phyloP scores from a whole-genome alignment of 1,284 basidiomycete genomes.

The Phellopilus nigrolimitatus region DNA sequence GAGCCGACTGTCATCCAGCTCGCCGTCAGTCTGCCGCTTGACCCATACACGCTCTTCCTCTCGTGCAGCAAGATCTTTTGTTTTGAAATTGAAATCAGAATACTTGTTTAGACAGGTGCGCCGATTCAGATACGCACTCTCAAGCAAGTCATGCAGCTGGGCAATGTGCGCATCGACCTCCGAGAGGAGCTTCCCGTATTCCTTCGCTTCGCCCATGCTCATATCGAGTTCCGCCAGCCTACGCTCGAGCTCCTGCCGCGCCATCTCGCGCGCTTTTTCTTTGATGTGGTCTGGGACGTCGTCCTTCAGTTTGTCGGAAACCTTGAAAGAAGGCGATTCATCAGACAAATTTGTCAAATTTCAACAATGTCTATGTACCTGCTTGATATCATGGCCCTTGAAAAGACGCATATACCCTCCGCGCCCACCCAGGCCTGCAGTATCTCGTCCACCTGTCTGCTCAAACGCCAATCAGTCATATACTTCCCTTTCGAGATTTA shows the following conservation, averaged over 20 bases:
- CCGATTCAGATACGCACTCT: slow-evolving; percentile 39
- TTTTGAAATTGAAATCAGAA: background rate
- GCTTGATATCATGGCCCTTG: slow-evolving; percentile 59
- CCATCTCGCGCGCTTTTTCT: slow-evolving; percentile 61
- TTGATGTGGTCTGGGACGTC: slow-evolving; percentile 55
- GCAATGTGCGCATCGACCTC: slow-evolving; percentile 56
- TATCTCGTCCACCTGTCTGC: slow-evolving; percentile 62
- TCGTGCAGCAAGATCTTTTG: slow-evolving; percentile 54
- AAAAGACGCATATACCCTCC: slow-evolving; percentile 65
- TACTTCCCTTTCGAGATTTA: background rate
- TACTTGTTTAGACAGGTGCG: background rate
- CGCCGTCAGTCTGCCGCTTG: slow-evolving; percentile 64
- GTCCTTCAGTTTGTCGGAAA: slow-evolving; percentile 50
- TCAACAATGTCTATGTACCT: slow-evolving; percentile 32
- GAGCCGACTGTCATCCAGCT: slow-evolving; percentile 59
- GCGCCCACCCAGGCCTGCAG: slow-evolving; percentile 57
- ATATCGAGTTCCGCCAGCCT: slow-evolving; percentile 60
- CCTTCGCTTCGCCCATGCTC: slow-evolving; percentile 48
- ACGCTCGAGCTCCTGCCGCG: slow-evolving; percentile 52
- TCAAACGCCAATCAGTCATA: background rate
- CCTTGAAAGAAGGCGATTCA: slow-evolving; percentile 23
- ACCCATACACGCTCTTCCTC: slow-evolving; percentile 67
- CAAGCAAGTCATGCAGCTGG: slow-evolving; percentile 52
- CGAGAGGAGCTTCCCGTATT: slow-evolving; percentile 46
- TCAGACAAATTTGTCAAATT: background rate